Evolutionary conservation across 1,284 basidiomycete genomes (phyloP).

Genomic region (Meira miltonrushii): DNA sequence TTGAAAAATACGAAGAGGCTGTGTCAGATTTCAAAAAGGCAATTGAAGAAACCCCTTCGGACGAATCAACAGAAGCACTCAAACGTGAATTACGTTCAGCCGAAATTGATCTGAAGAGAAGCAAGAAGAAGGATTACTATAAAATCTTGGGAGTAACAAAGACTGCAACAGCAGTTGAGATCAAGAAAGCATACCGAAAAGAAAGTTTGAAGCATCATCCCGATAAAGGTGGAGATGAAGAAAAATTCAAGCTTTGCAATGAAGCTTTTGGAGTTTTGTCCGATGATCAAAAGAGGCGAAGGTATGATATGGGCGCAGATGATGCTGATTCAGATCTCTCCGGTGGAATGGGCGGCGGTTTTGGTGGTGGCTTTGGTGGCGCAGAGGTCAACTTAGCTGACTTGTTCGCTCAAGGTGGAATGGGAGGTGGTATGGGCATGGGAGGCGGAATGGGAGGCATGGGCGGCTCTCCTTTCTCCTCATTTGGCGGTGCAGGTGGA

Average conservation of each 20-base stretch:
- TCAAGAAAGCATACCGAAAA: slow-evolving; percentile 61
- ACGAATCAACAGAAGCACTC: slow-evolving; percentile 53
- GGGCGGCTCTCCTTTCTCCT: slow-evolving; percentile 14
- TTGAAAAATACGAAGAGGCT: slow-evolving; percentile 69
- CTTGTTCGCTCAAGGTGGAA: slow-evolving; percentile 39
- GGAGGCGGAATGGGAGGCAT: slow-evolving; percentile 26
- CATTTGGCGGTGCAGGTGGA: slow-evolving; percentile 10
- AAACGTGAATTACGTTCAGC: slow-evolving; percentile 58
- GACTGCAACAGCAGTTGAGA: slow-evolving; percentile 71
- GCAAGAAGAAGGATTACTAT: slow-evolving; percentile 63
- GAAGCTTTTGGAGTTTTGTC: slow-evolving; percentile 47
- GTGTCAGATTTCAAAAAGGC: slow-evolving; percentile 73
- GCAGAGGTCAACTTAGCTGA: slow-evolving; percentile 47
- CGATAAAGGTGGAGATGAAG: slow-evolving; percentile 51
- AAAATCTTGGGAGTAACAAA: slow-evolving; percentile 69
- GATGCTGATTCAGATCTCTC: slow-evolving; percentile 36
- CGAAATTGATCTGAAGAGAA: slow-evolving; percentile 46
- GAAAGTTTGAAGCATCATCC: slow-evolving; percentile 49
- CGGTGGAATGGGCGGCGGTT: slow-evolving; percentile 25
- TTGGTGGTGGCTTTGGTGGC: slow-evolving; percentile 28
- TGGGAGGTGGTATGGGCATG: slow-evolving; percentile 29
- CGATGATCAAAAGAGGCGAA: slow-evolving; percentile 40
- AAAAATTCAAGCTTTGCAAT: slow-evolving; percentile 50
- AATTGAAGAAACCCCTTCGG: slow-evolving; percentile 60
- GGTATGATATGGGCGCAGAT: slow-evolving; percentile 49